Conservation (phyloP, 2,329 filamentous ascomycete species). For the Aspergillus fructus region DNA sequence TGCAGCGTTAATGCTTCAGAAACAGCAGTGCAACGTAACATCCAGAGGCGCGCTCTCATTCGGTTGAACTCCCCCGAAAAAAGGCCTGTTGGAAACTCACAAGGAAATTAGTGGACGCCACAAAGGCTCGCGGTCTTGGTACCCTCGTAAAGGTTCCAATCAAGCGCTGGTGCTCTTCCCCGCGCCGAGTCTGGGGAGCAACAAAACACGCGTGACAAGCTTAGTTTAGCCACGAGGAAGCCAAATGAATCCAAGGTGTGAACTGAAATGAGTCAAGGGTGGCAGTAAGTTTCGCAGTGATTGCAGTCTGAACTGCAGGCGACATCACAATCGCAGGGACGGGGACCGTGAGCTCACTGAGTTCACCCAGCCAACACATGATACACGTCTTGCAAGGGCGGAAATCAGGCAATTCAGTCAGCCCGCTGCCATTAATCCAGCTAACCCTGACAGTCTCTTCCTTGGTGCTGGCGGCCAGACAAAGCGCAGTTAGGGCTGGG, state of each 20-base stretch:
- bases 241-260: neutral
- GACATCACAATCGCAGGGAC: neutral
- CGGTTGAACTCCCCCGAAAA: neutral
- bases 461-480: neutral
- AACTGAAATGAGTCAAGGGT: neutral
- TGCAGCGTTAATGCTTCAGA: neutral
- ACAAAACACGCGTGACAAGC: conserved; percentile 3
- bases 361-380: too few species aligned
- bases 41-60: neutral
- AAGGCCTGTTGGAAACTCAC: neutral
- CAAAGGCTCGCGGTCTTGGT: conserved; percentile 2
- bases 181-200: conserved; percentile 4
- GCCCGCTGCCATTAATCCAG: neutral
- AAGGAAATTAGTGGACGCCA: conserved; percentile 11
- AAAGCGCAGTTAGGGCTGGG: neutral
- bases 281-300: neutral
- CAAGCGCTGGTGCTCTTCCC: neutral
- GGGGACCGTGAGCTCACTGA: neutral
- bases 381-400: too few species aligned
- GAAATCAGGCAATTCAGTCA: neutral
- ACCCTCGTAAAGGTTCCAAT: neutral
- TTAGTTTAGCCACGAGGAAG: conserved; percentile 2
- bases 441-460: neutral
- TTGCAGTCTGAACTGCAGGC: neutral
- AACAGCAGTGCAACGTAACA: conserved; percentile 9